A percentile compares a stretch with the other conserved stretches of the same genome.
phyloP scores from a whole-genome alignment of 2,329 filamentous ascomycete species.

The Colletotrichum brevisporum region DNA sequence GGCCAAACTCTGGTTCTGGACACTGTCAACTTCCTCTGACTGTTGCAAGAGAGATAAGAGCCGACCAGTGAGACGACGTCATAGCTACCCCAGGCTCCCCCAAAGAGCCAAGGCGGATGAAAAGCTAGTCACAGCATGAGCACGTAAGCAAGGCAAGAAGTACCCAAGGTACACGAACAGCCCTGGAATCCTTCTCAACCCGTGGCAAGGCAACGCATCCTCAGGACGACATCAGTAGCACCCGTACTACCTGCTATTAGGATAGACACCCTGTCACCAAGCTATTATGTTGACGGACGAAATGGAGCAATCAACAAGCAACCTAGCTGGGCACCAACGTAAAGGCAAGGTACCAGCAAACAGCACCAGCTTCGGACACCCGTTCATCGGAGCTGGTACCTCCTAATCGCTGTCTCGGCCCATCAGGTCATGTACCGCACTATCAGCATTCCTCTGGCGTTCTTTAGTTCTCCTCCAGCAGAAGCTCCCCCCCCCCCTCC shows the following conservation, averaged over 20 bases:
- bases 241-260: no score
- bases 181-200: conserved; percentile 15
- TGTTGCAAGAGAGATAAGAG: no score
- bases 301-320: background rate
- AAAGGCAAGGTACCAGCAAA: conserved; percentile 10
- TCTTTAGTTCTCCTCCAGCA: conserved; percentile 28
- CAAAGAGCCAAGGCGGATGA: conserved; percentile 24
- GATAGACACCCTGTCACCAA: no score
- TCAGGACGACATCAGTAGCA: background rate
- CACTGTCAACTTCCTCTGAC: no score
- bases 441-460: conserved; percentile 32
- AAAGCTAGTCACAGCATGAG: conserved; percentile 20
- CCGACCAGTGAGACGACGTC: conserved; percentile 26
- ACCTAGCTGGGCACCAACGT: conserved; percentile 1
- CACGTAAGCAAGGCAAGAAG: background rate
- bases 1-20: no score
- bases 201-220: background rate
- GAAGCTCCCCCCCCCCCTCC: conserved; percentile 31
- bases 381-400: background rate
- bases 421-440: conserved; percentile 26
- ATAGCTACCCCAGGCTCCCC: conserved; percentile 4
- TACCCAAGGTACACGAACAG: background rate
- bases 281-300: background rate
- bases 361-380: conserved; percentile 19
- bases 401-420: background rate